phyloP scores from a whole-genome alignment of 495 filamentous ascomycete genomes.

The Aeminium ludgeri region DNA sequence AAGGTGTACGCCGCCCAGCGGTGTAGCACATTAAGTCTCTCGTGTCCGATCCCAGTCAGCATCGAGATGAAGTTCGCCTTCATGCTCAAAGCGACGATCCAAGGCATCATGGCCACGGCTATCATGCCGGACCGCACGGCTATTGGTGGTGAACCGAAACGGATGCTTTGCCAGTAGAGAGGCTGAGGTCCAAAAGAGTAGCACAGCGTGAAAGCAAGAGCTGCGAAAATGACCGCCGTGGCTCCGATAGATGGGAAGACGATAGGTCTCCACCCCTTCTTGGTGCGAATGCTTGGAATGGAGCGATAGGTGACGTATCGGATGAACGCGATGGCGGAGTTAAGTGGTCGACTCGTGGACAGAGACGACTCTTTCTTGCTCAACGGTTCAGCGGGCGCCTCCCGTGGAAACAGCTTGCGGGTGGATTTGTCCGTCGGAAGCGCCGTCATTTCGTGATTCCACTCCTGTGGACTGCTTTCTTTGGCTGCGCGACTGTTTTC shows the following conservation, averaged over 20 bases:
- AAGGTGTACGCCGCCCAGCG: slow-evolving; percentile 84
- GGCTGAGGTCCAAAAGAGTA: slow-evolving; percentile 75
- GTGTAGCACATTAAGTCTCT: slow-evolving; percentile 83
- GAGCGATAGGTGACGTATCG: slow-evolving; percentile 77
- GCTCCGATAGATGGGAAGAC: slow-evolving; percentile 62
- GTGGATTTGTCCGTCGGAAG: slow-evolving; percentile 49
- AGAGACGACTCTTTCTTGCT: slow-evolving; percentile 49
- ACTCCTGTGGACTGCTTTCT: slow-evolving; percentile 38
- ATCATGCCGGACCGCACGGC: slow-evolving; percentile 89
- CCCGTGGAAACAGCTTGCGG: slow-evolving; percentile 55
- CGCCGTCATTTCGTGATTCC: slow-evolving; percentile 51
- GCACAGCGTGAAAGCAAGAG: slow-evolving; percentile 54
- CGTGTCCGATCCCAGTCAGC: slow-evolving; percentile 80
- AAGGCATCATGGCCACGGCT: slow-evolving; percentile 81
- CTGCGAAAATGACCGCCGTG: slow-evolving; percentile 44
- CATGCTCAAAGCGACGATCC: slow-evolving; percentile 78
- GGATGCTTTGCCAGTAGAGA: slow-evolving; percentile 66
- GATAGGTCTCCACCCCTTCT: slow-evolving; percentile 42
- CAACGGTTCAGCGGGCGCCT: slow-evolving; percentile 29
- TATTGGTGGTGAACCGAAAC: slow-evolving; percentile 71
- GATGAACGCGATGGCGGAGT: slow-evolving; percentile 58
- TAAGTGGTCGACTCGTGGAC: slow-evolving; percentile 51
- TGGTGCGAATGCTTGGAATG: slow-evolving; percentile 42
- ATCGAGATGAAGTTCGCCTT: slow-evolving; percentile 78
- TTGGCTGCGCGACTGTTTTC: slow-evolving; percentile 42